Percentiles rank a stretch among this genome's conserved stretches.
Evolutionary conservation across 2,329 filamentous ascomycete genomes (phyloP).

Genomic region (Colletotrichum filicis): DNA sequence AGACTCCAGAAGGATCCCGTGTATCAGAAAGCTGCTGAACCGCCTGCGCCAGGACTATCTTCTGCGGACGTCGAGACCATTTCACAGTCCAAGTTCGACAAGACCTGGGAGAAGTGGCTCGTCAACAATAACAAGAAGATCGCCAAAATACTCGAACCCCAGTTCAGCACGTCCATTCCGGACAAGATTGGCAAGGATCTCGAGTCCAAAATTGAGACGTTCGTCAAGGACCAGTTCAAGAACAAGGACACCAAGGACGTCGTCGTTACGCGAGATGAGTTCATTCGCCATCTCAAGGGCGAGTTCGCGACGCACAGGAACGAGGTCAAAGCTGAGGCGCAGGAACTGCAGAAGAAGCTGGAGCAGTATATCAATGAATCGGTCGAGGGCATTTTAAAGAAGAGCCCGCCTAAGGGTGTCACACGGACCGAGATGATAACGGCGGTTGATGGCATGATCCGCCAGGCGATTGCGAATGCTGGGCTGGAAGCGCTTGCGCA

Average conservation of each 20-base stretch:
- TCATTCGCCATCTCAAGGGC: slow-evolving; percentile 55
- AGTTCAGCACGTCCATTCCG: slow-evolving; percentile 38
- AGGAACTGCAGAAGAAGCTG: slow-evolving; percentile 48
- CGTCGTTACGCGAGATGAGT: slow-evolving; percentile 60
- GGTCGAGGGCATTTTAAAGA: slow-evolving; percentile 40
- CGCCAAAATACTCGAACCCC: slow-evolving; percentile 32
- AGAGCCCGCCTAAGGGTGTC: slow-evolving; percentile 45
- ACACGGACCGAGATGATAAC: slow-evolving; percentile 52
- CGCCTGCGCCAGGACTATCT: slow-evolving; percentile 30
- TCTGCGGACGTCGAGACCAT: slow-evolving; percentile 41
- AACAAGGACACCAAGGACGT: slow-evolving; percentile 45
- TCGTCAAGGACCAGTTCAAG: slow-evolving; percentile 50
- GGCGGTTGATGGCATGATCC: slow-evolving; percentile 54
- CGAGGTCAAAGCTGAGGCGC: slow-evolving; percentile 54
- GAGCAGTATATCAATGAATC: slow-evolving; percentile 46
- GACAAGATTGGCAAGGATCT: slow-evolving; percentile 47
- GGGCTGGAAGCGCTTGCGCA: slow-evolving; percentile 59
- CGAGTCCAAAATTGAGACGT: slow-evolving; percentile 44
- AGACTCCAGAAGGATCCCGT: slow-evolving; percentile 52
- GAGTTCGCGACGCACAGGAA: slow-evolving; percentile 50
- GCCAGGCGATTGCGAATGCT: slow-evolving; percentile 54
- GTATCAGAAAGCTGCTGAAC: slow-evolving; percentile 42
- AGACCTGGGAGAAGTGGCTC: slow-evolving; percentile 64
- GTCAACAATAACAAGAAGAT: slow-evolving; percentile 58
- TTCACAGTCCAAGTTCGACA: slow-evolving; percentile 47